phyloP scores from a whole-genome alignment of 352 stramenopile genomes.

The Phytopythium kandeliae region DNA sequence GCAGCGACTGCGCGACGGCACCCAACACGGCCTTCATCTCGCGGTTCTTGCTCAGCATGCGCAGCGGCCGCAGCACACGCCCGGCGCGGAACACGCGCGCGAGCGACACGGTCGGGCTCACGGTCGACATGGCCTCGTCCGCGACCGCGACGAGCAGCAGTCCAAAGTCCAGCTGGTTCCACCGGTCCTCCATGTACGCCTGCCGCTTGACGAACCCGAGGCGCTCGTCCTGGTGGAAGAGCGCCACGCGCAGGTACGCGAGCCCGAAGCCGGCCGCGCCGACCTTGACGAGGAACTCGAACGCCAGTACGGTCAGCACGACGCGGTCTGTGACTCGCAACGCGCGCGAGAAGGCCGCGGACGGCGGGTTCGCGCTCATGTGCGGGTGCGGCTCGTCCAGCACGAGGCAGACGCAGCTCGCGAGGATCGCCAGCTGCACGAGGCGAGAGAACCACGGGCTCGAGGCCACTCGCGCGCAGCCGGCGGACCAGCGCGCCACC shows the following conservation, averaged over 20 bases:
- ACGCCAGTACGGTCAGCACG: conserved; percentile 39
- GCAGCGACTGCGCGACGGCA: conserved; percentile 60
- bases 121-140: conserved; percentile 49
- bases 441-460: conserved; percentile 46
- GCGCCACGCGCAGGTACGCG: conserved; percentile 46
- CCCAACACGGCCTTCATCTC: conserved; percentile 77
- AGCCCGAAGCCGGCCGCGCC: conserved; percentile 47
- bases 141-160: conserved; percentile 47
- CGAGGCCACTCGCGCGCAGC: conserved; percentile 23
- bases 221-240: conserved; percentile 59
- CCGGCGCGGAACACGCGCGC: conserved; percentile 64
- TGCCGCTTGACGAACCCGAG: conserved; percentile 58
- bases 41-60: conserved; percentile 69
- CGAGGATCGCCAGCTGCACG: conserved; percentile 64
- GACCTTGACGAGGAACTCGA: conserved; percentile 65
- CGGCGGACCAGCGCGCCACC: conserved; percentile 1
- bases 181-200: conserved; percentile 71
- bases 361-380: conserved; percentile 40
- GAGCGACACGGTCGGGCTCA: conserved; percentile 30
- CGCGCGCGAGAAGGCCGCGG: conserved; percentile 19
- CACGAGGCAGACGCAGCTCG: conserved; percentile 66
- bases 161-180: conserved; percentile 70
- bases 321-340: conserved; percentile 38
- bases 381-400: conserved; percentile 66
- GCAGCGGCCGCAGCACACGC: conserved; percentile 56